A percentile compares a stretch with the other conserved stretches of the same genome.
Conservation (phyloP, 177 flowering plant genomes). For the Tripterygium wilfordii region DNA sequence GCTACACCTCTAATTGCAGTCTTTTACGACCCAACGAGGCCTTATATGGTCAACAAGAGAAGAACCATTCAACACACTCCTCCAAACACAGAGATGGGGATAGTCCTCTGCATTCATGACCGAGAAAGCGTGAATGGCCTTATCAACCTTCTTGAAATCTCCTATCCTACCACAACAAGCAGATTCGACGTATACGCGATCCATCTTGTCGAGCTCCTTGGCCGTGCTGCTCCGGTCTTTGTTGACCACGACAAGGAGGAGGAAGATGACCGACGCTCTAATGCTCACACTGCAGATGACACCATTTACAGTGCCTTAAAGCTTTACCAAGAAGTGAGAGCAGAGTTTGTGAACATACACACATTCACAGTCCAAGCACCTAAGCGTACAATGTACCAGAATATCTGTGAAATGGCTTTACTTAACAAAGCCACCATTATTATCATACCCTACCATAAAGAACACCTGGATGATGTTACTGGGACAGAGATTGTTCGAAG, state of each 20-base stretch:
- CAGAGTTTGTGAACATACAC: slow-evolving; percentile 24
- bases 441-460: slow-evolving; percentile 36
- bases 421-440: slow-evolving; percentile 25
- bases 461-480: background rate
- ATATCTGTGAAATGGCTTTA: slow-evolving; percentile 38
- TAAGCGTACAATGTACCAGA: slow-evolving; percentile 38
- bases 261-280: background rate
- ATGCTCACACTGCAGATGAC: slow-evolving; percentile 1
- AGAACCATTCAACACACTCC: slow-evolving; percentile 52
- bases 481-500: slow-evolving; percentile 5
- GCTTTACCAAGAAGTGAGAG: slow-evolving; percentile 19
- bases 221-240: slow-evolving; percentile 49
- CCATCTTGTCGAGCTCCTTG: slow-evolving; percentile 55
- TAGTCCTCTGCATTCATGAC: slow-evolving; percentile 41
- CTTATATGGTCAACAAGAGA: slow-evolving; percentile 36
- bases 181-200: slow-evolving; percentile 45
- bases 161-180: slow-evolving; percentile 32
- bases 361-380: slow-evolving; percentile 32
- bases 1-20: slow-evolving; percentile 37
- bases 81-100: slow-evolving; percentile 28
- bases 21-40: slow-evolving; percentile 52
- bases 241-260: slow-evolving; percentile 40
- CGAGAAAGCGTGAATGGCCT: slow-evolving; percentile 36
- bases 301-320: slow-evolving; percentile 37
- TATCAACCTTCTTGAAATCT: slow-evolving; percentile 41